Evolutionary conservation across 352 stramenopile genomes (phyloP).

Genomic region (Peronospora farinosa): DNA sequence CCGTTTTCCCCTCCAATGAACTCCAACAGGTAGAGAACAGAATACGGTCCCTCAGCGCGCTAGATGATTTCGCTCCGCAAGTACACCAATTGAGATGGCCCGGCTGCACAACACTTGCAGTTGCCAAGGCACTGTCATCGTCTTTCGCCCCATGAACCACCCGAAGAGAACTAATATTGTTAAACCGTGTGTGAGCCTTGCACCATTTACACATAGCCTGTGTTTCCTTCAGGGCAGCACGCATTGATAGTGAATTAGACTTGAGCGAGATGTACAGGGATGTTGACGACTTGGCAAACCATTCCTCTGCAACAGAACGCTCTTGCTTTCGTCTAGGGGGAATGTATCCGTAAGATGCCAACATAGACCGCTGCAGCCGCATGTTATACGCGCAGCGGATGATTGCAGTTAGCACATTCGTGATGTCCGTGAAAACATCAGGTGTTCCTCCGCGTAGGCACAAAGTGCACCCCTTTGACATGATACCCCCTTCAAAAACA

Average conservation of each 20-base stretch:
- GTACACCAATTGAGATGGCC: conserved; percentile 41
- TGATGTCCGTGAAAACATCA: conserved; percentile 67
- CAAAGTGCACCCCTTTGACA: conserved; percentile 72
- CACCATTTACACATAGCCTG: conserved; percentile 81
- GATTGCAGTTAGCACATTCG: conserved; percentile 46
- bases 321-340: conserved; percentile 42
- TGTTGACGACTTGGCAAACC: conserved; percentile 72
- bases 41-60: conserved; percentile 56
- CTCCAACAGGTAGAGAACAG: conserved; percentile 85
- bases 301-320: conserved; percentile 71
- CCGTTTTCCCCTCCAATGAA: conserved; percentile 59
- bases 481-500: conserved; percentile 77
- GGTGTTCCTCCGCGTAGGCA: conserved; percentile 62
- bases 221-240: conserved; percentile 70
- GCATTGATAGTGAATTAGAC: conserved; percentile 82
- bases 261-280: conserved; percentile 83
- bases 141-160: conserved; percentile 27
- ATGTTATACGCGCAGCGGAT: conserved; percentile 79
- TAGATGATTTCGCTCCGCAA: conserved; percentile 55
- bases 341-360: conserved; percentile 58
- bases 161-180: conserved; percentile 79
- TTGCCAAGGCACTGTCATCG: conserved; percentile 13
- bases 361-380: conserved; percentile 55
- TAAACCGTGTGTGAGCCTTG: conserved; percentile 74
- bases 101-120: conserved; percentile 27